Percentiles rank a stretch among this genome's conserved stretches.
These are phyloP conservation scores for Inonotus hispidus DNA, from an alignment of 1,284 basidiomycete species.

Conservation along the genomic window DNA sequence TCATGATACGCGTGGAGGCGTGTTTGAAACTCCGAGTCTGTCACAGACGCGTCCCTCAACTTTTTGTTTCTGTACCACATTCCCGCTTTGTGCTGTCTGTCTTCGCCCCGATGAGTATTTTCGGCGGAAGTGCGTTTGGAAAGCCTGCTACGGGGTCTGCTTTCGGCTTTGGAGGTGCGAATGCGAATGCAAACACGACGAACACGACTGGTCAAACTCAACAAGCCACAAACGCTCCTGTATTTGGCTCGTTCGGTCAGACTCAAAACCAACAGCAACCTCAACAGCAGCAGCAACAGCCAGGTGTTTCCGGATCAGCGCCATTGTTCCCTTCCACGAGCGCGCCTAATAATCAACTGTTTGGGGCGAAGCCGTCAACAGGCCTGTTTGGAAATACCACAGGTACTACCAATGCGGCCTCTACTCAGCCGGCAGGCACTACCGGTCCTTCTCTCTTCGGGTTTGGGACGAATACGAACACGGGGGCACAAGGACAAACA, in stretches of 20 bases:
- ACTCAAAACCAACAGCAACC: constrained; percentile 9
- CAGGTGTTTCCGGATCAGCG: neutral
- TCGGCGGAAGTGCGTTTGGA: constrained; percentile 11
- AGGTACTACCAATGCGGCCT: constrained; percentile 10
- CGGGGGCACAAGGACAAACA: neutral
- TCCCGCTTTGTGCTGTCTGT: neutral
- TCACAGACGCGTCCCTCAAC: neutral
- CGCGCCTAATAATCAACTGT: constrained; percentile 10
- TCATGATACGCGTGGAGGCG: neutral
- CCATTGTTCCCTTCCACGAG: constrained; percentile 8
- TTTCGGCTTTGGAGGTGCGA: constrained; percentile 16
- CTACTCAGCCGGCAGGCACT: constrained; percentile 25
- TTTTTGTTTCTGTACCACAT: neutral
- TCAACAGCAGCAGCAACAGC: constrained; percentile 7
- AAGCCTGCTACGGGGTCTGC: constrained; percentile 1
- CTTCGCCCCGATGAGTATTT: constrained; percentile 7
- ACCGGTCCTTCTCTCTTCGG: constrained; percentile 13
- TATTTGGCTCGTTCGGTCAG: constrained; percentile 16
- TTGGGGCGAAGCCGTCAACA: constrained; percentile 17
- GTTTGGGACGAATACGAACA: neutral
- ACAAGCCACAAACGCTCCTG: neutral
- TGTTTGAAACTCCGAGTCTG: neutral
- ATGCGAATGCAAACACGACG: constrained; percentile 6
- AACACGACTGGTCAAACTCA: neutral
- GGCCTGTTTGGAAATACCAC: constrained; percentile 15